A percentile compares a stretch with the other conserved stretches of the same genome.
Conservation (phyloP, 1,284 basidiomycete genomes). For the Rhodotorula sp. region DNA sequence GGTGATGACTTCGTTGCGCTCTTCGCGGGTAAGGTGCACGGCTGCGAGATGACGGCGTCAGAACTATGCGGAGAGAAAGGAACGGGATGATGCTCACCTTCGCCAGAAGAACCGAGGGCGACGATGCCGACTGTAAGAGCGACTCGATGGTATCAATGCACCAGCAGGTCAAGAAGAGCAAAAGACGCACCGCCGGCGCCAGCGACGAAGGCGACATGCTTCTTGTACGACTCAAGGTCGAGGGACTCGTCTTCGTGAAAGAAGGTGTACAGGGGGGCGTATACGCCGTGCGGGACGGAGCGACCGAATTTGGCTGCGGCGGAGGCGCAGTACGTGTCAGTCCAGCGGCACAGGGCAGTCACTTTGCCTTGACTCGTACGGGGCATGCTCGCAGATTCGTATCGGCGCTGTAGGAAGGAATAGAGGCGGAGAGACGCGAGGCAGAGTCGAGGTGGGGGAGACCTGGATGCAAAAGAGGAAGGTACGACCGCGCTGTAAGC, state of each 20-base stretch:
- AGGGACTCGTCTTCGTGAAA: slow-evolving; percentile 19
- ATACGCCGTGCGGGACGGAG: slow-evolving; percentile 29
- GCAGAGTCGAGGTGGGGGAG: too few species aligned
- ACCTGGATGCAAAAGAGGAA: too few species aligned
- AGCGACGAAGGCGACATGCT: slow-evolving; percentile 33
- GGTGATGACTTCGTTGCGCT: slow-evolving; percentile 66
- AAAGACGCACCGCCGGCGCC: slow-evolving; percentile 15
- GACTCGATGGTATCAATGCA: too few species aligned
- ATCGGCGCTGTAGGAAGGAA: too few species aligned
- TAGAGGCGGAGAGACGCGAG: too few species aligned
- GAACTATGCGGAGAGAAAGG: background rate
- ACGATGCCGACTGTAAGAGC: slow-evolving; percentile 28
- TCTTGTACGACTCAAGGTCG: slow-evolving; percentile 31
- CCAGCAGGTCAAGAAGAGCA: background rate
- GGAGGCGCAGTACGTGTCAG: too few species aligned
- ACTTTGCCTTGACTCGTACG: too few species aligned
- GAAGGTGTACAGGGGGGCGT: slow-evolving; percentile 37
- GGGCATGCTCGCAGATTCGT: too few species aligned
- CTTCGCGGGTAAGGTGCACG: slow-evolving; percentile 69
- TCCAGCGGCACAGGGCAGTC: too few species aligned
- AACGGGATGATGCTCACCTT: slow-evolving; percentile 20
- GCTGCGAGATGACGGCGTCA: slow-evolving; percentile 51
- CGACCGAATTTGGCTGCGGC: slow-evolving; percentile 11
- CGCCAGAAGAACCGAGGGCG: slow-evolving; percentile 31
- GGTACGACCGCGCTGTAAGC: too few species aligned